Conservation (phyloP, 2,329 filamentous ascomycete genomes). For the Lecanicillium sp. region DNA sequence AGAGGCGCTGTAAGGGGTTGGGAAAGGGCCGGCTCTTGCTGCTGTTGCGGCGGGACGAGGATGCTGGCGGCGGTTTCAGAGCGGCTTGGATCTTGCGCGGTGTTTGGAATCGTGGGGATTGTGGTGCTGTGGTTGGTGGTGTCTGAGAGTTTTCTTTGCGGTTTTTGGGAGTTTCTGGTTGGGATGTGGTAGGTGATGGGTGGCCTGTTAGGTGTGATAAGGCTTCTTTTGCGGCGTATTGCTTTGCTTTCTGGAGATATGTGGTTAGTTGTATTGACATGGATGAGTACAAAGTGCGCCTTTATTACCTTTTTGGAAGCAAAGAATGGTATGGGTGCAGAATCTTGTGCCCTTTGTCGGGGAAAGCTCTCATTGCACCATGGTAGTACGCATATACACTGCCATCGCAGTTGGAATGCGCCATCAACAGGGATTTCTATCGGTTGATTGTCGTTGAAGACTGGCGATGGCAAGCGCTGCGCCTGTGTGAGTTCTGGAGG, state of each 20-base stretch:
- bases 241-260: constrained; percentile 35
- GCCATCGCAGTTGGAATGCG: constrained; percentile 14
- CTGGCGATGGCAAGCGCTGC: constrained; percentile 5
- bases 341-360: constrained; percentile 25
- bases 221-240: constrained; percentile 43
- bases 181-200: no score
- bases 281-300: no score
- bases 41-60: background rate
- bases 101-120: no score
- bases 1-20: constrained; percentile 6
- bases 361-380: constrained; percentile 16
- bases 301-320: constrained; percentile 35
- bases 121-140: constrained; percentile 1
- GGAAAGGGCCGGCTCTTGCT: background rate
- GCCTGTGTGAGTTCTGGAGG: constrained; percentile 14
- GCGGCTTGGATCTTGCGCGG: background rate
- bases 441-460: constrained; percentile 11
- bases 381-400: constrained; percentile 17
- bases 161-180: constrained; percentile 13
- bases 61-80: background rate
- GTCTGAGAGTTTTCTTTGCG: no score
- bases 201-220: constrained; percentile 30
- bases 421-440: constrained; percentile 16
- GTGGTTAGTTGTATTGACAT: background rate
- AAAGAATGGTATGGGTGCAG: constrained; percentile 22